A percentile compares a stretch with the other conserved stretches of the same genome.
Conservation (phyloP, 1,284 basidiomycete species). For the Fistulina hepatica region DNA sequence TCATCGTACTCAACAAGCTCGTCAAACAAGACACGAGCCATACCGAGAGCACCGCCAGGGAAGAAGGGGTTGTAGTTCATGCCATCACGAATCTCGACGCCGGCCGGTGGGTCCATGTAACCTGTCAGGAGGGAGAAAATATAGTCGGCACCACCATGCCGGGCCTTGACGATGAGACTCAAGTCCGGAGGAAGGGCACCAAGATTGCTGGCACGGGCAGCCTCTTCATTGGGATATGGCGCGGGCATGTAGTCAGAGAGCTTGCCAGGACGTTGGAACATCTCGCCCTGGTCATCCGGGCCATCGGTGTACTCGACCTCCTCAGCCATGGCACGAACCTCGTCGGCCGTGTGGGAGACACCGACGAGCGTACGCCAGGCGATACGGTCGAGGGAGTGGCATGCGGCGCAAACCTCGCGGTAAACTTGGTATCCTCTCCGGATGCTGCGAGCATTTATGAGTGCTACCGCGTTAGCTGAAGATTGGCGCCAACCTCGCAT, state of each 20-base stretch:
- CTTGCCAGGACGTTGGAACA: slow-evolving; percentile 98
- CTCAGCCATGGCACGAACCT: slow-evolving; percentile 88
- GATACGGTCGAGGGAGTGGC: slow-evolving; percentile 98
- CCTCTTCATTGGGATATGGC: slow-evolving; percentile 98
- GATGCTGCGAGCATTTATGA: slow-evolving; percentile 47
- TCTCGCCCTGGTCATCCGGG: slow-evolving; percentile 91
- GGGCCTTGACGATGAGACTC: slow-evolving; percentile 95
- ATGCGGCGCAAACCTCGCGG: slow-evolving; percentile 97
- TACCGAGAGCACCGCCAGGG: slow-evolving; percentile 95
- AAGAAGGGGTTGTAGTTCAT: slow-evolving; percentile 99
- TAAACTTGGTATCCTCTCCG: slow-evolving; percentile 98
- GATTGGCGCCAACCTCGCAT: slow-evolving; percentile 59
- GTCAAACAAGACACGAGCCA: slow-evolving; percentile 96
- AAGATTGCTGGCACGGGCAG: slow-evolving; percentile 87
- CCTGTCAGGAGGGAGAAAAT: slow-evolving; percentile 96
- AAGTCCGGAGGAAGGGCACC: slow-evolving; percentile 97
- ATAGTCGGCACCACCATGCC: slow-evolving; percentile 96
- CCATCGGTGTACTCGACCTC: slow-evolving; percentile 97
- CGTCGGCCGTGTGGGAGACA: slow-evolving; percentile 92
- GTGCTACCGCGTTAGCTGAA: slow-evolving; percentile 5
- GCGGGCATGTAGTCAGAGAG: slow-evolving; percentile 93
- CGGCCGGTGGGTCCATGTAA: slow-evolving; percentile 94
- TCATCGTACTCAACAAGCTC: slow-evolving; percentile 94
- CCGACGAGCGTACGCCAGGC: slow-evolving; percentile 99
- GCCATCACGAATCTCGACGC: slow-evolving; percentile 91